phyloP scores from a whole-genome alignment of 2,329 filamentous ascomycete species.

The Salinomyces thailandicus region DNA sequence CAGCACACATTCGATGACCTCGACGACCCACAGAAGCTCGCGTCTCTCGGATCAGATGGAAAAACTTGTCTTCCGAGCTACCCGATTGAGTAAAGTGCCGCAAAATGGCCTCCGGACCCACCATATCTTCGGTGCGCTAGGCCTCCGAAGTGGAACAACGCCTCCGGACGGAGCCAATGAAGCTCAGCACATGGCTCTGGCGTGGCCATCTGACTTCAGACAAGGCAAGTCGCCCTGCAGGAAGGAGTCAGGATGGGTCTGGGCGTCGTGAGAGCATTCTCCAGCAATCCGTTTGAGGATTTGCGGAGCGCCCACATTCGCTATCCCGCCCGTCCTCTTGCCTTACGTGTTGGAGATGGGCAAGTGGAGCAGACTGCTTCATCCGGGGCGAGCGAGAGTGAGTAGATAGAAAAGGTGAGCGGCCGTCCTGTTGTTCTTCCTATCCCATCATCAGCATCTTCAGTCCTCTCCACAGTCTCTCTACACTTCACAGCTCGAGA shows the following conservation, averaged over 20 bases:
- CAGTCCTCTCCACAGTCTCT: background rate
- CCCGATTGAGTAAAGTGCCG: background rate
- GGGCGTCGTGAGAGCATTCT: background rate
- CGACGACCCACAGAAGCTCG: background rate
- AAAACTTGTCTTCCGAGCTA: constrained; percentile 1
- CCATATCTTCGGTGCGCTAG: background rate
- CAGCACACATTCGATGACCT: background rate
- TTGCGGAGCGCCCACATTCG: background rate
- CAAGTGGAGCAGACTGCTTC: background rate
- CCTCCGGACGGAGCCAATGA: constrained; percentile 4
- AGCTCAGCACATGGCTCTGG: background rate
- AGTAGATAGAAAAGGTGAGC: constrained; percentile 1
- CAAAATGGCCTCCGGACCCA: background rate
- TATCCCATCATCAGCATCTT: background rate
- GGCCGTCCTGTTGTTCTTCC: background rate
- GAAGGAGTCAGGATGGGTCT: background rate
- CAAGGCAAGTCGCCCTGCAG: background rate
- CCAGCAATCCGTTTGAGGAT: background rate
- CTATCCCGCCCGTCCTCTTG: background rate
- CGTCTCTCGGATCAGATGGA: constrained; percentile 4
- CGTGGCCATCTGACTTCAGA: constrained; percentile 3
- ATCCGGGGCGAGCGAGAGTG: background rate
- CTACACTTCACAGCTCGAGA: background rate
- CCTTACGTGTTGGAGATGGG: background rate
- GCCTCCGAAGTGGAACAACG: background rate